Evolutionary conservation across 495 filamentous ascomycete species (phyloP), one percentile per base, ranked within the genome.

Genomic region (Podospora anserina): DNA sequence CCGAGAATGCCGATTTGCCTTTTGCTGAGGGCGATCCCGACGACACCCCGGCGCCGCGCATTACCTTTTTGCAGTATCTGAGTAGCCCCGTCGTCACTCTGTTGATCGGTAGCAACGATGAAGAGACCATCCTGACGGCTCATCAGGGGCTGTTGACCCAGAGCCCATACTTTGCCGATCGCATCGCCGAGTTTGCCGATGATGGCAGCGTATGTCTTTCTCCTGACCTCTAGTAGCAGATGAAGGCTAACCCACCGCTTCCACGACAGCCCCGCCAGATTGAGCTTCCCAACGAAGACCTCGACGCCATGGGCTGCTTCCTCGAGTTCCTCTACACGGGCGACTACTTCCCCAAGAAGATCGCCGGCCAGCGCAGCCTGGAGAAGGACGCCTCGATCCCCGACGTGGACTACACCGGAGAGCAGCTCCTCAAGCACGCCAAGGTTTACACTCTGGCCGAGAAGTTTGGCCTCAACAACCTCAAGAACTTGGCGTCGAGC

Each of bases 301-400:
- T 95, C 30, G 91, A 93, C 68, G 91, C 94, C 44, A 89, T 94
- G 66, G 88, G 91, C 39, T 93, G 88, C 79, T 93, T 96, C 74
- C 87, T 98, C 72, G 90, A 97, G 81, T 98, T 90, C 79, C 87
- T 96, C 34, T 98, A 98, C 80, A 96, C 92, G 1, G 87, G 87
- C 77, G 92, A 98, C 77, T 97, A 97, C 84, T 92, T 92, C 77
- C 90, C 92, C 3, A 81, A 83, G 68, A 88, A 89, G 71, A 64
- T 89, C 18, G 75, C 83, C n/a, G 82, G 85, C 57, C 78, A 85
- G 64, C 82, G 80, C 23, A 69, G 80, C 44, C 80, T 91, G 1
- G 87, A 91, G 71, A 76, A 77, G 58, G 87, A 90, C 71, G 82
- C 89, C 1, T 77, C 83, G 44, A 74, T 84, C 26, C 88, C 87